These are phyloP conservation scores for Ascoidea tarda DNA, from an alignment of 805 yeast genomes.

Conservation along the genomic window DNA sequence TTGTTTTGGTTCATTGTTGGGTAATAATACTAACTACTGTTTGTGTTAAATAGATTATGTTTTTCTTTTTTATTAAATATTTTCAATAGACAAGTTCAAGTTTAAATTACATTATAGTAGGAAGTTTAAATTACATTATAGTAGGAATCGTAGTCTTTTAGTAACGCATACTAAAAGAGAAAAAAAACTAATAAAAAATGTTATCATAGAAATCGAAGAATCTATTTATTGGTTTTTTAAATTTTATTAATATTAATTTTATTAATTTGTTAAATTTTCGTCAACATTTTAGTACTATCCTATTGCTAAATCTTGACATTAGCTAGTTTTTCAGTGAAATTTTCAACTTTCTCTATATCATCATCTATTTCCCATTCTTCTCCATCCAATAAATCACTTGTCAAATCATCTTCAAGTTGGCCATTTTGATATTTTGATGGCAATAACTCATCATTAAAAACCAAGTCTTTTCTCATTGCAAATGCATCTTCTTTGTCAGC, in stretches of 20 bases:
- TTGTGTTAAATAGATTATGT: not conserved
- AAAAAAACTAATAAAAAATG: too few species aligned
- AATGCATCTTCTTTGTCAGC: constrained; percentile 98
- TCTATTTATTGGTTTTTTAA: not conserved
- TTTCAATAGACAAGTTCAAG: not conserved
- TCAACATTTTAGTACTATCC: not conserved
- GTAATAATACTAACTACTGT: not conserved
- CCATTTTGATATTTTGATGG: constrained; percentile 43
- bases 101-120: not conserved
- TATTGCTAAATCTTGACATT: too few species aligned
- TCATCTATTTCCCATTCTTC: constrained; percentile 1
- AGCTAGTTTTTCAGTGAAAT: not conserved
- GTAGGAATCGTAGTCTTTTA: too few species aligned
- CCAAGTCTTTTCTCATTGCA: constrained; percentile 70
- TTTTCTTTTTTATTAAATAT: too few species aligned
- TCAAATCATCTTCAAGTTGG: constrained; percentile 40
- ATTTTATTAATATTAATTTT: too few species aligned
- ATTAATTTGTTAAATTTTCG: not conserved
- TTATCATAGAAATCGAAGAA: not conserved
- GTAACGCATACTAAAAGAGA: too few species aligned
- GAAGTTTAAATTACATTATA: not conserved
- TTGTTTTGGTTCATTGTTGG: too few species aligned
- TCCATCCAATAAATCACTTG: constrained; percentile 28
- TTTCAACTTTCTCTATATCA: not conserved
- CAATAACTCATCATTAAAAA: constrained; percentile 36